Base-by-base conservation (phyloP, 1,139 yeast genomes). In the Candida freyschussii region DNA sequence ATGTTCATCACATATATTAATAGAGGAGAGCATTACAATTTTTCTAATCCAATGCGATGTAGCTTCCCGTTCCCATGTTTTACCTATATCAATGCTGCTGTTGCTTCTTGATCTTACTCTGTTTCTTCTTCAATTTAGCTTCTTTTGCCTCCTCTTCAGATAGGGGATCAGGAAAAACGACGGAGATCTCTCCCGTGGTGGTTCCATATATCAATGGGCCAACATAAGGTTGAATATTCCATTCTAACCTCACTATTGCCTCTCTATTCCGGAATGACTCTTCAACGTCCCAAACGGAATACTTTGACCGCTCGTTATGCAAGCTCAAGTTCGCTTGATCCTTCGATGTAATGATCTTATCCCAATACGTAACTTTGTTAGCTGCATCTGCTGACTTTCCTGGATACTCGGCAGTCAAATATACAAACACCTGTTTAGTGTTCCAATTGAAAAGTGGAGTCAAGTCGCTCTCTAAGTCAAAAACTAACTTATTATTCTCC, bases 181-280 rank as follows among this genome's bases (percentile, higher is more conserved):
- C 43, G 7, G 46, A 39, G 9, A 59, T 49, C 21, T 56, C 55
- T 7, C 72, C 63, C 8, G 51, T 56, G 5, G 86, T 68, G 37
- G 71, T 69, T 4, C 96, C 96, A 57, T 63, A 83, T 1, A 77
- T 55, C 44, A 91, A 63, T 4, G 87, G 78, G 6, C 98, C 98
- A 8, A 89, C 74, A 57, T 78, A 71, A 4, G 98, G 98, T 62
- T 91, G 97, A 33, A 89, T 69, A 56, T 89, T 89, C 93, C 96
- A 91, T 44, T 85, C 91, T 36, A 91, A 66, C 43, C 68, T 75
- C 35, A 89, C 66, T 5, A 65, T 67, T 8, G 95, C 87, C 21
- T 79, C 75, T 52, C 86, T 76, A 36, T 72, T 75, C 39, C 75
- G 65, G 48, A 87, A 75, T 13, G 76, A 63, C 36, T 72, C 72